Percentiles rank a stretch among this genome's conserved stretches.
Conservation (phyloP, 140 eudicot species). For the Stevia rebaudiana region DNA sequence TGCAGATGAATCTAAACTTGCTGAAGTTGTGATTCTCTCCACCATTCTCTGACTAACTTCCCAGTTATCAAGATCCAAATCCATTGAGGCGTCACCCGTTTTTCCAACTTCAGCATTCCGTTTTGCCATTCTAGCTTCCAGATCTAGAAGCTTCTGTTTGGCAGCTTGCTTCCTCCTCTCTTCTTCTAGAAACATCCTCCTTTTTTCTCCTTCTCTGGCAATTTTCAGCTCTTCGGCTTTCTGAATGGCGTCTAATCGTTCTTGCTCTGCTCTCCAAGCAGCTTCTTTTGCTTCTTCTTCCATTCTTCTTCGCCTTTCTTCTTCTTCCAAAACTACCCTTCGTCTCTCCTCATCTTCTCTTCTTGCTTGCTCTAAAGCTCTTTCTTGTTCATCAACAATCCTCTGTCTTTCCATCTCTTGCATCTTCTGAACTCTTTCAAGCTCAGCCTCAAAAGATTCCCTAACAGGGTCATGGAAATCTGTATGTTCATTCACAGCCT, state of each 20-base stretch:
- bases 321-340: constrained; percentile 67
- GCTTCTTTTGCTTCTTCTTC: constrained; percentile 93
- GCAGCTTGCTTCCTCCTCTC: constrained; percentile 96
- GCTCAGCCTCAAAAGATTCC: constrained; percentile 97
- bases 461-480: constrained; percentile 89
- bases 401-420: constrained; percentile 93
- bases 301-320: constrained; percentile 56
- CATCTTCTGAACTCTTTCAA: constrained; percentile 92
- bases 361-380: constrained; percentile 73
- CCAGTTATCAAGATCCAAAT: constrained; percentile 61
- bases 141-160: constrained; percentile 79
- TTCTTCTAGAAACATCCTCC: constrained; percentile 58
- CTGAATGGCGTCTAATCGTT: constrained; percentile 57
- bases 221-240: constrained; percentile 73
- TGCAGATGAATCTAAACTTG: constrained; percentile 61
- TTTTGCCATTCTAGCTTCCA: constrained; percentile 84
- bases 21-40: constrained; percentile 70
- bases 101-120: constrained; percentile 55
- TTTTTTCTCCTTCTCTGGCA: constrained; percentile 85
- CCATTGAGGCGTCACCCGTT: constrained; percentile 35
- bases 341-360: constrained; percentile 87
- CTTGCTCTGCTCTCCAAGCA: constrained; percentile 93
- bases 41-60: constrained; percentile 90
- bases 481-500: constrained; percentile 43
- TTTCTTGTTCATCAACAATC: constrained; percentile 76